phyloP scores from a whole-genome alignment of 345 rosid species.

The Brassica cretica region DNA sequence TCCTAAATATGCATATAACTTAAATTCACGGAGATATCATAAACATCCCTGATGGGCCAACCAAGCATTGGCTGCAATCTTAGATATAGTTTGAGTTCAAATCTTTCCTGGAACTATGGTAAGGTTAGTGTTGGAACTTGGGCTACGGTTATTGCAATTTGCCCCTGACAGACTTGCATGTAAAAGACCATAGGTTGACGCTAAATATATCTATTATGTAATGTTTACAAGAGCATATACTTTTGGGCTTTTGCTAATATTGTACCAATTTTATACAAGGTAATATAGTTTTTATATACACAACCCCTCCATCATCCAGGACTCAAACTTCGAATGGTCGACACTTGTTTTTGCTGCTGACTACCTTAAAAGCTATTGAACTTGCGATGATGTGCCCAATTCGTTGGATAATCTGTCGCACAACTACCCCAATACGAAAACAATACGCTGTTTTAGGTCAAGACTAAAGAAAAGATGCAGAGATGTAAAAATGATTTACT shows the following conservation, averaged over 20 bases:
- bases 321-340: not conserved
- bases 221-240: not conserved
- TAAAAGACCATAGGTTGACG: no score
- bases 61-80: no score
- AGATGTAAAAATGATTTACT: not conserved
- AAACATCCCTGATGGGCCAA: no score
- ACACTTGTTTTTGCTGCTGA: not conserved
- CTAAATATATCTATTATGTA: not conserved
- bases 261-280: not conserved
- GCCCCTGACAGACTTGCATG: not conserved
- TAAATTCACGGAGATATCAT: no score
- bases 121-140: not conserved
- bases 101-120: no score
- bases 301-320: not conserved
- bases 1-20: no score
- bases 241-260: not conserved
- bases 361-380: constrained; percentile 18
- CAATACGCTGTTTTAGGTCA: not conserved
- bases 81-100: no score
- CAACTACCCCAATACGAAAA: constrained; percentile 50
- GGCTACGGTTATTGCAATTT: not conserved
- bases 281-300: not conserved
- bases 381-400: constrained; percentile 44
- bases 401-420: constrained; percentile 61
- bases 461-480: not conserved